A percentile compares a stretch with the other conserved stretches of the same genome.
These are phyloP conservation scores for Arachis hypogaea DNA, from an alignment of 306 rosid genomes.

Conservation along the genomic window DNA sequence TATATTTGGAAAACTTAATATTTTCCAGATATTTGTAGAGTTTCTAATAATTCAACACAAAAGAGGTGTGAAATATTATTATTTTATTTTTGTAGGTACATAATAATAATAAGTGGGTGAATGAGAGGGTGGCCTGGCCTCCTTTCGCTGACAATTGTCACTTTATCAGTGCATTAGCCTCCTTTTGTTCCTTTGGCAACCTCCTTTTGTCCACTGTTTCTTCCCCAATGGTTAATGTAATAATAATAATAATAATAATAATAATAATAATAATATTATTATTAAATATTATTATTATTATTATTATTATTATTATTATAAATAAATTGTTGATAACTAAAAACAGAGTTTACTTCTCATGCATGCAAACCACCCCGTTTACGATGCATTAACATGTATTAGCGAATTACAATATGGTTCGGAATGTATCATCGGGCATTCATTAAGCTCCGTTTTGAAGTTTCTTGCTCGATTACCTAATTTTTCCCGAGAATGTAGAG, in stretches of 20 bases:
- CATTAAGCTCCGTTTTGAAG: no score
- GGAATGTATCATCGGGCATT: no score
- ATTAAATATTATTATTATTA: no score
- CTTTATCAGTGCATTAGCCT: constrained; percentile 29
- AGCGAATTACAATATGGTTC: background rate
- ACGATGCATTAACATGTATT: background rate
- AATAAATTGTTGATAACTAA: background rate
- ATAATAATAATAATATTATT: no score
- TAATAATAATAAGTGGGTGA: background rate
- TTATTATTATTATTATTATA: no score
- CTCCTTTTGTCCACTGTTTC: constrained; percentile 29
- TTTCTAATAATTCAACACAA: background rate
- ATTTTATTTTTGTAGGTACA: background rate
- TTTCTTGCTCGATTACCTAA: no score
- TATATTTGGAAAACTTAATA: constrained; percentile 2
- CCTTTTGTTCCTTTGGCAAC: constrained; percentile 17
- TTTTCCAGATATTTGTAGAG: background rate
- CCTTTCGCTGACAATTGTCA: constrained; percentile 24
- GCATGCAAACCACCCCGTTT: background rate
- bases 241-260: no score
- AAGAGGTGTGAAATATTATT: background rate
- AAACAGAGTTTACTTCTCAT: background rate
- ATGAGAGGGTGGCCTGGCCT: background rate
- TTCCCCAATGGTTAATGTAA: background rate
- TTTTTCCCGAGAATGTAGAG: no score